Base-by-base conservation (phyloP, 495 filamentous ascomycete genomes). In the Bombardia bombarda region DNA sequence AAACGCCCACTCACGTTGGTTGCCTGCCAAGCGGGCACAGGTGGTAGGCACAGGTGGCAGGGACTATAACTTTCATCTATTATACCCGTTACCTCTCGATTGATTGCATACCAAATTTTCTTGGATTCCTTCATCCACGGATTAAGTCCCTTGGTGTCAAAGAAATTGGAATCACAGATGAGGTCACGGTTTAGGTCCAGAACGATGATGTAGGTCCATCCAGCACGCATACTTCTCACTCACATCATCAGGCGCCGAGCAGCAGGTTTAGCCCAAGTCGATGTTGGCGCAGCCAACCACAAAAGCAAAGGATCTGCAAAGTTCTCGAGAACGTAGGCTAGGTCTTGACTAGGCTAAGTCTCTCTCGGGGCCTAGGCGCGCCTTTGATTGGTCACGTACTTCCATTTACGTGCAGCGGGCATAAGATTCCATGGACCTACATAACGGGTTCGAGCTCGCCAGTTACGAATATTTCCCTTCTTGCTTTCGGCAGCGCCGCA, bases 1-100 rank as follows among this genome's bases (percentile, higher is more conserved):
- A 14, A 33, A 33, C 3, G 16, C 7, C 6, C 7, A 12, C 25
- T 7, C 7, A 28, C 14, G 26, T n/a, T 16, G 39, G 39, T 25
- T 32, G 26, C 7, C 39, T 32, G 39, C 41, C 41, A 43, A 43
- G 41, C 6, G 2, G 30, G 32, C 32, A 33, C 32, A 33, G 14
- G 12, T 28, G 25, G 25, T 7, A 38, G 35, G 10, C 9, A 17
- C 16, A n/a, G n/a, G n/a, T n/a, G n/a, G n/a, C n/a, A n/a, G n/a
- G n/a, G n/a, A n/a, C n/a, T n/a, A n/a, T n/a, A n/a, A n/a, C n/a
- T n/a, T n/a, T n/a, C n/a, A n/a, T n/a, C n/a, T n/a, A n/a, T n/a
- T 12, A 38, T 26, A 12, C 24, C 8, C 5, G 24, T 40, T n/a
- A 16, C 38, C 21, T 13, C 24, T 30, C 22, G 21, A 40, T 40